Conservation (phyloP, 129 eudicot species). For the Flaveria brownii region DNA sequence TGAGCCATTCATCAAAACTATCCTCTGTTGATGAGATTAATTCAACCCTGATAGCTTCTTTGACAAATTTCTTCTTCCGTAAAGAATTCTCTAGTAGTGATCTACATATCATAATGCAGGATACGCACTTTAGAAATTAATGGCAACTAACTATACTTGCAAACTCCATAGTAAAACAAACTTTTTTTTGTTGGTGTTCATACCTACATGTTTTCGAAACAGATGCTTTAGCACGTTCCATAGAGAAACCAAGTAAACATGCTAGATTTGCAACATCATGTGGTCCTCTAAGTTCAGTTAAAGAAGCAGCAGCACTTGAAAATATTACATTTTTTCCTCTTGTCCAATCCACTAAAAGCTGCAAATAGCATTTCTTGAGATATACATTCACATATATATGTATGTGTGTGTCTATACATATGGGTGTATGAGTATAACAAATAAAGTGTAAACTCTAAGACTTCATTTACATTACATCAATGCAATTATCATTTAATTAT, state of each 20-base stretch:
- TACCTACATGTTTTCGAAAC: conserved; percentile 85
- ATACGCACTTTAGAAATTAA: conserved; percentile 4
- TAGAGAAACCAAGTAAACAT: conserved; percentile 65
- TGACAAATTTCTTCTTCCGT: conserved; percentile 67
- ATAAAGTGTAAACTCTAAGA: neutral
- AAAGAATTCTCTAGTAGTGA: conserved; percentile 62
- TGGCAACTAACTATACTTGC: neutral
- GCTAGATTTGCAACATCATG: conserved; percentile 72
- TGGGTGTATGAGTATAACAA: neutral
- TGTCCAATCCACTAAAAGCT: conserved; percentile 96
- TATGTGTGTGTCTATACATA: neutral
- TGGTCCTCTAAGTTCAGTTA: conserved; percentile 87
- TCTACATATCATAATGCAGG: conserved; percentile 41
- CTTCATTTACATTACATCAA: neutral
- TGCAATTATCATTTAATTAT: neutral
- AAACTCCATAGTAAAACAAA: neutral
- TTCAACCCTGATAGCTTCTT: conserved; percentile 80
- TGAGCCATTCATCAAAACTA: conserved; percentile 64
- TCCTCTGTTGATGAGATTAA: conserved; percentile 44
- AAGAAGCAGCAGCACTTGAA: conserved; percentile 78
- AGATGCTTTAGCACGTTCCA: conserved; percentile 81
- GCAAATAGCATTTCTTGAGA: conserved; percentile 26
- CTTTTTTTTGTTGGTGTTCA: conserved; percentile 20
- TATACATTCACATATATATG: neutral
- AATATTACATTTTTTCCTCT: conserved; percentile 74